Percentiles rank a stretch among this genome's conserved stretches.
Evolutionary conservation across 106 monocot species (phyloP).

Genomic region (Phalaenopsis aphrodite): DNA sequence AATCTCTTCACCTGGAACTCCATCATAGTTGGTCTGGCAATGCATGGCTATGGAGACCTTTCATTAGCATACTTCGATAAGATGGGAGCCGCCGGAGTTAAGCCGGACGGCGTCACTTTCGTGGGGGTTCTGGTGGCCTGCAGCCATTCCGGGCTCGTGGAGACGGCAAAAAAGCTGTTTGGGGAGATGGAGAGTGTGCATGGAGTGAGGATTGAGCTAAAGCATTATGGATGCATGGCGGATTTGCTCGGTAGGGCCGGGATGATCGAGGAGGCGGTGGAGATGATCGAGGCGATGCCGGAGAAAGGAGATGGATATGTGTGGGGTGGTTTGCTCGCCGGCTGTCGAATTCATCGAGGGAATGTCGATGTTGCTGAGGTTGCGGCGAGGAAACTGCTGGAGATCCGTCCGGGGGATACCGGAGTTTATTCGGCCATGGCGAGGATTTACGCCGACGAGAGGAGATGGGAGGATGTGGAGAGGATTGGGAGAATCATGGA

Average conservation of each 20-base stretch:
- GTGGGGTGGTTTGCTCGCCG: slow-evolving; percentile 56
- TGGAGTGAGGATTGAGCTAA: slow-evolving; percentile 39
- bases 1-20: slow-evolving; percentile 68
- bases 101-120: slow-evolving; percentile 45
- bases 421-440: slow-evolving; percentile 53
- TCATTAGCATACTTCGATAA: slow-evolving; percentile 36
- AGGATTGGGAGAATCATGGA: slow-evolving; percentile 43
- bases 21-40: slow-evolving; percentile 36
- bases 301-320: slow-evolving; percentile 48
- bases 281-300: slow-evolving; percentile 53
- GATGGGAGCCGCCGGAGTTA: slow-evolving; percentile 25
- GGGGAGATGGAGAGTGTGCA: slow-evolving; percentile 33
- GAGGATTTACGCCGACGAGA: slow-evolving; percentile 46
- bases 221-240: slow-evolving; percentile 72
- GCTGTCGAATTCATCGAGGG: slow-evolving; percentile 46
- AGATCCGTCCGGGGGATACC: slow-evolving; percentile 31
- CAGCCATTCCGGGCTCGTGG: slow-evolving; percentile 39
- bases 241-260: slow-evolving; percentile 53
- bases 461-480: slow-evolving; percentile 39
- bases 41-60: slow-evolving; percentile 47
- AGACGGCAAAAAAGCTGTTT: slow-evolving; percentile 29
- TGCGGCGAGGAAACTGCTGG: slow-evolving; percentile 23
- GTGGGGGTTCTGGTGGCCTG: slow-evolving; percentile 43
- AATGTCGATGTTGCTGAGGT: slow-evolving; percentile 46
- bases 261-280: slow-evolving; percentile 43